phyloP scores from a whole-genome alignment of 176 grass and related monocot genomes.

The Lolium multiflorum region DNA sequence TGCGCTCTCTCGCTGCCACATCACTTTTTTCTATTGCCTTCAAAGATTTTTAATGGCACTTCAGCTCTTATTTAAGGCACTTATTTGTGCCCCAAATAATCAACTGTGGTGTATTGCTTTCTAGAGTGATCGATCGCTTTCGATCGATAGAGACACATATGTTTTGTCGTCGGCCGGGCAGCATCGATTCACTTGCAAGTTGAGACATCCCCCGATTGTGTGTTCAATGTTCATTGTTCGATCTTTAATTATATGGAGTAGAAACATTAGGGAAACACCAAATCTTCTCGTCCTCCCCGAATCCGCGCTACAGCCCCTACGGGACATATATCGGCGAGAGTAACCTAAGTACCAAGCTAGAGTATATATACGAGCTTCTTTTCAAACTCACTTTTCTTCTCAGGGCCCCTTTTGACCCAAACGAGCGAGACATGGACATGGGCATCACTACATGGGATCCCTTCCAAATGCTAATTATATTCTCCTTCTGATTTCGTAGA shows the following conservation, averaged over 20 bases:
- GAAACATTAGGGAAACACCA: not conserved
- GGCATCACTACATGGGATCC: not conserved
- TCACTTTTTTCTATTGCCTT: too few species aligned
- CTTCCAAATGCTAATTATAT: not conserved
- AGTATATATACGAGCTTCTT: not conserved
- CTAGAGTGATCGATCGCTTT: too few species aligned
- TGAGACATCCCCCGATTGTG: not conserved
- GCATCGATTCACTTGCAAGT: constrained; percentile 20
- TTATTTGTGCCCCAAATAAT: too few species aligned
- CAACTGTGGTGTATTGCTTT: too few species aligned
- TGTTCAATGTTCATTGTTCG: not conserved
- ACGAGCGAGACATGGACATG: not conserved
- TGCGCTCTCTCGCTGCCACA: too few species aligned
- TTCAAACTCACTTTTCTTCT: not conserved
- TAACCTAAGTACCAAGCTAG: not conserved
- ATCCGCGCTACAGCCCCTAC: not conserved
- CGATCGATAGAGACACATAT: not conserved
- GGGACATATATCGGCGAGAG: not conserved
- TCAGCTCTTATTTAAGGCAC: too few species aligned
- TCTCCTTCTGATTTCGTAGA: not conserved
- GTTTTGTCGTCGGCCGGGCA: not conserved
- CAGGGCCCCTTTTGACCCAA: not conserved
- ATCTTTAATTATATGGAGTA: not conserved
- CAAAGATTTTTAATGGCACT: too few species aligned
- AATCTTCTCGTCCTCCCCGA: not conserved